A percentile compares a stretch with the other conserved stretches of the same genome.
Conservation (phyloP, 441 rosid genomes). For the Syzygium malaccense region DNA sequence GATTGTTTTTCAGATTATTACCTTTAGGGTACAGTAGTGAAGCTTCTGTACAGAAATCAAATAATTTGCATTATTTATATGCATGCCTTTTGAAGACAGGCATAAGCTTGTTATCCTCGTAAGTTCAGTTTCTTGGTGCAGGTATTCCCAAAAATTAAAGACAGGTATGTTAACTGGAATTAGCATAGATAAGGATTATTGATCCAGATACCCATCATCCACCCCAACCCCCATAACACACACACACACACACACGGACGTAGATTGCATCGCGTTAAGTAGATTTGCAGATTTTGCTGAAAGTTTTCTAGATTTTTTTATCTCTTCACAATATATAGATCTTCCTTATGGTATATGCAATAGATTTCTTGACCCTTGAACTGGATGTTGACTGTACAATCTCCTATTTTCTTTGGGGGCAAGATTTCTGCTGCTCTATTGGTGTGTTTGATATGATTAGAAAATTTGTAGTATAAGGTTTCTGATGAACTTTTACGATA, state of each 20-base stretch:
- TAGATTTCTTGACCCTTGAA: neutral
- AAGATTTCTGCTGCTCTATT: neutral
- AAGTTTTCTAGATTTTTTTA: neutral
- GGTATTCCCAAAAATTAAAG: constrained; percentile 95
- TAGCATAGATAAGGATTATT: neutral
- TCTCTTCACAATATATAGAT: neutral
- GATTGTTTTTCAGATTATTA: neutral
- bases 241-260: neutral
- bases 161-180: constrained; percentile 44
- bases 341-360: neutral
- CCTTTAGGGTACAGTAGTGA: neutral
- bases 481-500: neutral
- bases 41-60: neutral
- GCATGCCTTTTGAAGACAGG: neutral
- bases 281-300: neutral
- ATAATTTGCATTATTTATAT: neutral
- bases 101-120: neutral
- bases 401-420: neutral
- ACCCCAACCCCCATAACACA: neutral
- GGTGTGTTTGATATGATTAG: neutral
- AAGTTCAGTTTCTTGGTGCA: constrained; percentile 31
- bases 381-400: neutral
- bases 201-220: neutral
- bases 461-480: neutral
- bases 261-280: no score